Percentiles rank a stretch among this genome's conserved stretches.
These are phyloP conservation scores for Prunus persica DNA, from an alignment of 306 rosid species.

Conservation along the genomic window DNA sequence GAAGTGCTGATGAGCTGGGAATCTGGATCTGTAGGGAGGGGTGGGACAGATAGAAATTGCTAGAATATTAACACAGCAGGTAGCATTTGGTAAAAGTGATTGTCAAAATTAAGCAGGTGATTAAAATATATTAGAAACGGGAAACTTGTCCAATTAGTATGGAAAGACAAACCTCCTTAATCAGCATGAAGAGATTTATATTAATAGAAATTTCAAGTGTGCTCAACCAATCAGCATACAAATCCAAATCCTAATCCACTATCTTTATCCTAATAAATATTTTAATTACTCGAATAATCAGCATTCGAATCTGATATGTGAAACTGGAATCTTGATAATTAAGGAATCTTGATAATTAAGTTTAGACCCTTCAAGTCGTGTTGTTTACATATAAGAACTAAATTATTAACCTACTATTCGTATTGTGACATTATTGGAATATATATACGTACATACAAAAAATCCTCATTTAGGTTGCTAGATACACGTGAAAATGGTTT, in stretches of 20 bases:
- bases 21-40: too few relatives aligned
- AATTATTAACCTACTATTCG: not conserved
- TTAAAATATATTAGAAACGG: not conserved
- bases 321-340: not conserved
- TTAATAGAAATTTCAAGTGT: not conserved
- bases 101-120: not conserved
- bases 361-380: not conserved
- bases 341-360: not conserved
- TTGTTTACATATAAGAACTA: too few relatives aligned
- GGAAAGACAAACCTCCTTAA: not conserved
- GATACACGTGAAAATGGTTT: not conserved
- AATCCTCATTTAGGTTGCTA: not conserved
- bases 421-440: not conserved
- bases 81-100: not conserved
- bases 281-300: not conserved
- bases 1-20: too few relatives aligned
- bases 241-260: too few relatives aligned
- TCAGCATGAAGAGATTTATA: not conserved
- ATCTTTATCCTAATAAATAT: not conserved
- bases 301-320: not conserved
- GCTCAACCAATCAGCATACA: not conserved
- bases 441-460: too few relatives aligned
- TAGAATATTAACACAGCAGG: not conserved
- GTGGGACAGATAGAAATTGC: not conserved
- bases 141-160: not conserved